These are phyloP conservation scores for Astrephomene gubernaculifera DNA, from an alignment of 139 green algal genomes.

Conservation along the genomic window DNA sequence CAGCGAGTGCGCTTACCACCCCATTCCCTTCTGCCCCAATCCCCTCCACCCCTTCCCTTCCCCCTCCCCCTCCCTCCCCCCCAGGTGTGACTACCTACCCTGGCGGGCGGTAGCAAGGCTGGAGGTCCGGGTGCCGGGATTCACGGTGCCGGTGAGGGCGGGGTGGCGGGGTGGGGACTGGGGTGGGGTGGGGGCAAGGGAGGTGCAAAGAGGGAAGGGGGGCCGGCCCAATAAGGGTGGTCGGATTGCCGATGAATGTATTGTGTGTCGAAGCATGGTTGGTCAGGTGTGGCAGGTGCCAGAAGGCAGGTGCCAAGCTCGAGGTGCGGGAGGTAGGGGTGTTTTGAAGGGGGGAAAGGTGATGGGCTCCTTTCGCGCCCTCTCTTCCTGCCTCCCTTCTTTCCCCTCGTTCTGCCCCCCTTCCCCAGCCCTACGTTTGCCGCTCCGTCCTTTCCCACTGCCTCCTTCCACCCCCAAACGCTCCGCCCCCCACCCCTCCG, in stretches of 20 bases:
- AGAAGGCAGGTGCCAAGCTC: too few relatives aligned
- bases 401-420: neutral
- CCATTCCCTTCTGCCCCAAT: too few relatives aligned
- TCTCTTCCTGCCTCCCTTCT: neutral
- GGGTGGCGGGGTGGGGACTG: neutral
- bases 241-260: too few relatives aligned
- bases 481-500: neutral
- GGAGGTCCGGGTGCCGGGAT: slow-evolving; percentile 67
- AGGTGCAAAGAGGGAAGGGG: neutral
- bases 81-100: slow-evolving; percentile 61
- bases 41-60: too few relatives aligned
- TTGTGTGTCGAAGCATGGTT: too few relatives aligned
- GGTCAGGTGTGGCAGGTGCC: too few relatives aligned
- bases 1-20: too few relatives aligned
- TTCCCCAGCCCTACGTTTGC: neutral
- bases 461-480: neutral
- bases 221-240: too few relatives aligned
- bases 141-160: slow-evolving; percentile 51
- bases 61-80: too few relatives aligned
- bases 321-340: too few relatives aligned
- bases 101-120: slow-evolving; percentile 58
- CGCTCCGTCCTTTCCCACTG: too few relatives aligned
- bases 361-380: neutral
- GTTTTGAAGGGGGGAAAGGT: neutral
- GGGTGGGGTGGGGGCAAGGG: neutral